Percentiles rank a stretch among this genome's conserved stretches.
Evolutionary conservation across 345 rosid genomes (phyloP).

Genomic region (Garcia nutans): DNA sequence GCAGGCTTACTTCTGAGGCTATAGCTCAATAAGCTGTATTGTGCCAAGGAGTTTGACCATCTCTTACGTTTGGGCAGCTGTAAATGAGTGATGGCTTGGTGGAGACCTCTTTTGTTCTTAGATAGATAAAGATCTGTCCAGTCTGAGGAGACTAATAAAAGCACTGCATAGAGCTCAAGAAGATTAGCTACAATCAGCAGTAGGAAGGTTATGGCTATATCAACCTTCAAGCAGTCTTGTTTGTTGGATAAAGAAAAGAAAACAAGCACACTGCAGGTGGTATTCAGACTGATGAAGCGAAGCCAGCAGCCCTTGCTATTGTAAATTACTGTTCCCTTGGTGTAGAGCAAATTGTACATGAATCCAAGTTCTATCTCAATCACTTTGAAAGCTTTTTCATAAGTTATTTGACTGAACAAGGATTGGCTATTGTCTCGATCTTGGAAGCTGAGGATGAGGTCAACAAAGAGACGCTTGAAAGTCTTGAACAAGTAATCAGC

Average conservation of each 20-base stretch:
- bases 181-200: slow-evolving; percentile 21
- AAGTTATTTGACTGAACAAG: not conserved
- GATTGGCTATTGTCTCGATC: slow-evolving; percentile 20
- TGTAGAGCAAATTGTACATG: slow-evolving; percentile 42
- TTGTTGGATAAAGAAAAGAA: slow-evolving; percentile 1
- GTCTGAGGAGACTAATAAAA: slow-evolving; percentile 11
- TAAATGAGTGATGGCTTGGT: not conserved
- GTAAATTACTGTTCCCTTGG: slow-evolving; percentile 38
- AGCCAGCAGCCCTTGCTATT: slow-evolving; percentile 18
- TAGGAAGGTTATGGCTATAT: slow-evolving; percentile 18
- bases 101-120: not conserved
- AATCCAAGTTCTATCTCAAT: slow-evolving; percentile 35
- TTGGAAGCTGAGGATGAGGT: slow-evolving; percentile 31
- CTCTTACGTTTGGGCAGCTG: slow-evolving; percentile 4
- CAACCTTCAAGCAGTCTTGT: not conserved
- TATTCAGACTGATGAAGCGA: slow-evolving; percentile 23
- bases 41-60: slow-evolving; percentile 22
- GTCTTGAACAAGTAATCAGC: slow-evolving; percentile 31
- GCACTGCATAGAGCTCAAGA: slow-evolving; percentile 20
- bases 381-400: slow-evolving; percentile 23
- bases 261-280: slow-evolving; percentile 12
- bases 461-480: slow-evolving; percentile 43
- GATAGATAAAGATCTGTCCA: slow-evolving; percentile 9
- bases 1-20: not conserved
- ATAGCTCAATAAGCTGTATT: slow-evolving; percentile 7